These are phyloP conservation scores for Gaertneriomyces sp. DNA, from an alignment of 192 early-diverging fungal genomes.

Conservation along the genomic window DNA sequence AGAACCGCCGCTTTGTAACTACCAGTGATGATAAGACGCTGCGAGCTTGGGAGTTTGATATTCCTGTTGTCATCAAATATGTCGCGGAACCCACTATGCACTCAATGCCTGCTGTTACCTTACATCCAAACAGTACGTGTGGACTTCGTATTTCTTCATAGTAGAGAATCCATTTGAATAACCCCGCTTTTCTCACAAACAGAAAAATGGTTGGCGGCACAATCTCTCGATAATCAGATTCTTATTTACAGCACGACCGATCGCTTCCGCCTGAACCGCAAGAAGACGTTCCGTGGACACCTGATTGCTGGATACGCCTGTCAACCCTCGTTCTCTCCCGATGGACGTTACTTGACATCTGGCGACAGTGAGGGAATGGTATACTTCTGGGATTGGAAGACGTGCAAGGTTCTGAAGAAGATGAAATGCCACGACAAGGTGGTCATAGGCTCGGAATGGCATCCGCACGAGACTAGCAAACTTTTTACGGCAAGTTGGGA, in stretches of 20 bases:
- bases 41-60: constrained; percentile 97
- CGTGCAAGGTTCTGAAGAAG: constrained; percentile 76
- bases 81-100: constrained; percentile 96
- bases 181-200: not conserved
- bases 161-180: not conserved
- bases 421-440: constrained; percentile 91
- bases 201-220: constrained; percentile 93
- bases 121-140: constrained; percentile 78
- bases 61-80: constrained; percentile 97
- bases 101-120: constrained; percentile 87
- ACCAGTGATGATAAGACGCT: constrained; percentile 97
- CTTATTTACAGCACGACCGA: constrained; percentile 83
- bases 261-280: constrained; percentile 79
- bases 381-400: constrained; percentile 98
- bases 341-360: constrained; percentile 78
- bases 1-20: constrained; percentile 88
- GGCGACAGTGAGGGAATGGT: constrained; percentile 92
- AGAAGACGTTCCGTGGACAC: constrained; percentile 90
- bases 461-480: constrained; percentile 88
- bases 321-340: constrained; percentile 87
- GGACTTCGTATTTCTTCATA: not conserved
- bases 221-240: constrained; percentile 96
- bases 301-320: constrained; percentile 96
- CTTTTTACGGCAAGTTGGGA: constrained; percentile 96
- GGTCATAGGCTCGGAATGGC: constrained; percentile 89